phyloP scores from a whole-genome alignment of 352 stramenopile genomes.

The Globisporangium nagaii region DNA sequence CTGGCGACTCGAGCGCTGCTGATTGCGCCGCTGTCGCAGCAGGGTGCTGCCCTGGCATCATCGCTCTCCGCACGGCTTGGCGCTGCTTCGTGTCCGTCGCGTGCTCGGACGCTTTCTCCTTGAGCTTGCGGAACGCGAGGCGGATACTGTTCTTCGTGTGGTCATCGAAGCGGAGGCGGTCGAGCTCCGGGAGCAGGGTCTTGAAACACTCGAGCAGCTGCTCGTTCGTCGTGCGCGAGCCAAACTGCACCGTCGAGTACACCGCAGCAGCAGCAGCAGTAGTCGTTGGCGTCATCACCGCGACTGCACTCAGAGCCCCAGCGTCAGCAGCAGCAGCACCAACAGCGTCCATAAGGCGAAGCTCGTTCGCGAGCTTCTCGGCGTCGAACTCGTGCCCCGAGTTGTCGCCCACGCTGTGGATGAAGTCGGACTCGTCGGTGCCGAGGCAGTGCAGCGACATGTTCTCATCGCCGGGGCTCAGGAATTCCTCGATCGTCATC shows the following conservation, averaged over 20 bases:
- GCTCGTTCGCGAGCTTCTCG: not conserved
- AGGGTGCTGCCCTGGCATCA: constrained; percentile 2
- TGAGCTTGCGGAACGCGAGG: constrained; percentile 40
- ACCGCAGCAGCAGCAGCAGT: not conserved
- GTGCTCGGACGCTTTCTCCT: constrained; percentile 17
- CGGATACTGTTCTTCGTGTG: constrained; percentile 58
- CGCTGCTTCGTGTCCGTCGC: constrained; percentile 6
- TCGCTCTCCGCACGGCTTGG: constrained; percentile 1
- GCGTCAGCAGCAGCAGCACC: not conserved
- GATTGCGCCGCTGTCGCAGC: not conserved
- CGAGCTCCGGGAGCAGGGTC: constrained; percentile 40
- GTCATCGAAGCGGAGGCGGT: constrained; percentile 49
- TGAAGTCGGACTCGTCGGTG: constrained; percentile 35
- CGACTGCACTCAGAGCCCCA: not conserved
- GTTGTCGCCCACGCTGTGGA: constrained; percentile 18
- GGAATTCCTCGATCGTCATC: constrained; percentile 42
- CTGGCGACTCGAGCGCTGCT: too few relatives aligned
- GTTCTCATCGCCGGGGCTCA: constrained; percentile 40
- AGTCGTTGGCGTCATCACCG: too few relatives aligned
- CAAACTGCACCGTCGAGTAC: not conserved
- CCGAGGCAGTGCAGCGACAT: constrained; percentile 36
- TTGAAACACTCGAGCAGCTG: constrained; percentile 45
- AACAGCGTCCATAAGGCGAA: not conserved
- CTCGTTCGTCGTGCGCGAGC: constrained; percentile 28
- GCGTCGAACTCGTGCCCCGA: not conserved